phyloP scores from a whole-genome alignment of 2,329 filamentous ascomycete genomes.

The Fonsecaea nubica region DNA sequence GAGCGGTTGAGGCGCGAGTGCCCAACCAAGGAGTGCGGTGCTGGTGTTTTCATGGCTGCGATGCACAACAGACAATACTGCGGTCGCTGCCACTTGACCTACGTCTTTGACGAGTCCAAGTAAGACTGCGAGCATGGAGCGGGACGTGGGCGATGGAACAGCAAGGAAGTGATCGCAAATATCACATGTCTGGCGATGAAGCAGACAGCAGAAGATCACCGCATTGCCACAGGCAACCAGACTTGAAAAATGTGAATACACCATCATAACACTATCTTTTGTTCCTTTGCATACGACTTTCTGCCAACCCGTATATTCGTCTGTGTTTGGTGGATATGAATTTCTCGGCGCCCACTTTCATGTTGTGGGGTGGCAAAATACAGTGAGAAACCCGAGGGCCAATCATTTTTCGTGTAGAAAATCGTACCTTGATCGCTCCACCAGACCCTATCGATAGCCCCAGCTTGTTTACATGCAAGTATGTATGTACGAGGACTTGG shows the following conservation, averaged over 20 bases:
- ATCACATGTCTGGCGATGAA: not conserved
- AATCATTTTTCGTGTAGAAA: not conserved
- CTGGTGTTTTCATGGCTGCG: constrained; percentile 99
- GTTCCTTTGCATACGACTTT: not conserved
- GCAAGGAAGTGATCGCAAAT: not conserved
- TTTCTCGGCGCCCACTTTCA: not conserved
- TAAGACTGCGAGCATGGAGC: constrained; percentile 16
- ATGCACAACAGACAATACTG: constrained; percentile 99
- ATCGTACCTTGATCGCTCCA: not conserved
- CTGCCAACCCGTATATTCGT: not conserved
- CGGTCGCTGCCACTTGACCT: constrained; percentile 60
- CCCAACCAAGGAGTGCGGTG: constrained; percentile 94
- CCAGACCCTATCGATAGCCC: not conserved
- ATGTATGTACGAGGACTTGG: too few relatives aligned
- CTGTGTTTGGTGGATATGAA: too few relatives aligned
- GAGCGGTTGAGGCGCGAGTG: constrained; percentile 99
- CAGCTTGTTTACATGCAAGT: not conserved
- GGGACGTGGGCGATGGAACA: not conserved
- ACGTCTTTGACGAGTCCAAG: constrained; percentile 42
- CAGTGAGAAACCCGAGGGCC: not conserved
- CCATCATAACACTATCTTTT: not conserved
- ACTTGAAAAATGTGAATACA: not conserved
- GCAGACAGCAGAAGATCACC: constrained; percentile 11
- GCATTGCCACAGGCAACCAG: not conserved
- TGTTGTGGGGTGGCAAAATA: not conserved